Evolutionary conservation across 129 eudicot species (phyloP).

Genomic region (Arctium minus): DNA sequence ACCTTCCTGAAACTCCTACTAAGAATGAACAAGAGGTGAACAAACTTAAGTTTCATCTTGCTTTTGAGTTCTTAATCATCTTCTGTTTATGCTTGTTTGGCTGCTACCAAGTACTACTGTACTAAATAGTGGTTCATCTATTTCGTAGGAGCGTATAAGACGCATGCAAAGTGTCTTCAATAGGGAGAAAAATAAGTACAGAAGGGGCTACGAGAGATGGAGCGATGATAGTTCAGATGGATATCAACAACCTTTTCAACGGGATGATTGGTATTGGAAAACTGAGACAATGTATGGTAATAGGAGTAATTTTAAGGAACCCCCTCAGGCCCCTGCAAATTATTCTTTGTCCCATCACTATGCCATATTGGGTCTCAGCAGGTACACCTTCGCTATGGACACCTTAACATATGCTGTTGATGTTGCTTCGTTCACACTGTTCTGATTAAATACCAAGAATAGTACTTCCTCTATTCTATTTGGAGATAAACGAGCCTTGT

Average conservation of each 20-base stretch:
- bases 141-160: no score
- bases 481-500: background rate
- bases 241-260: constrained; percentile 76
- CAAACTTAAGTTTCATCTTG: no score
- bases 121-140: no score
- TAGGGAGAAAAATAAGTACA: constrained; percentile 73
- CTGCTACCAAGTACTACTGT: no score
- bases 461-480: background rate
- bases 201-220: constrained; percentile 79
- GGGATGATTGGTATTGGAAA: constrained; percentile 90
- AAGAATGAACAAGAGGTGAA: no score
- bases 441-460: no score
- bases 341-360: constrained; percentile 79
- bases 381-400: constrained; percentile 34
- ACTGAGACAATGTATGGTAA: constrained; percentile 49
- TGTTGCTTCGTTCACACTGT: no score
- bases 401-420: no score
- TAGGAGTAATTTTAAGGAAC: constrained; percentile 40
- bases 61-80: no score
- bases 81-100: no score
- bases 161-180: constrained; percentile 90
- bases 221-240: constrained; percentile 49
- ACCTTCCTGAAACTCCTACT: no score
- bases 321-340: constrained; percentile 39
- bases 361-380: constrained; percentile 88